Evolutionary conservation across 2,329 filamentous ascomycete genomes (phyloP).

Genomic region (Arthrobotrys conoides): DNA sequence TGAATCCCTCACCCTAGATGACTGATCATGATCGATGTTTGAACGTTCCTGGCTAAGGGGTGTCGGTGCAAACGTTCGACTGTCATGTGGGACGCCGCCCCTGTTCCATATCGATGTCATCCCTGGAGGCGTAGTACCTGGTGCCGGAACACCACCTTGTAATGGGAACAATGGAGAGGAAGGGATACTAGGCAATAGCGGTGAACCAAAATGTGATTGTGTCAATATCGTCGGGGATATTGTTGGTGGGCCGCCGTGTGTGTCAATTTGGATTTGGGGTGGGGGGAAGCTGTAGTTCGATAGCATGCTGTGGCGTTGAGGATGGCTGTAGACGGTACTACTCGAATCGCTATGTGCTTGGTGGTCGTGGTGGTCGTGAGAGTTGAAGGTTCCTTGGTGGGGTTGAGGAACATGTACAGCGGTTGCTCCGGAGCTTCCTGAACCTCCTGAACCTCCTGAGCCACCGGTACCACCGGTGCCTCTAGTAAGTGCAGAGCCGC

Average conservation of each 20-base stretch:
- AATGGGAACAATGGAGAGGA: constrained; percentile 50
- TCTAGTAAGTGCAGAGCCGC: background rate
- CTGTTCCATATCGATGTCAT: constrained; percentile 28
- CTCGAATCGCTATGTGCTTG: constrained; percentile 9
- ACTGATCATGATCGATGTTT: constrained; percentile 8
- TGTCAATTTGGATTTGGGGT: constrained; percentile 48
- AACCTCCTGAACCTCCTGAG: background rate
- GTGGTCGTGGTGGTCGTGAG: constrained; percentile 1
- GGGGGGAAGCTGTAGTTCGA: constrained; percentile 41
- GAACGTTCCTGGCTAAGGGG: constrained; percentile 9
- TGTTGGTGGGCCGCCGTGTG: constrained; percentile 38
- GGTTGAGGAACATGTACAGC: background rate
- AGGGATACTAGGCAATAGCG: constrained; percentile 48
- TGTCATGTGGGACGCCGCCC: constrained; percentile 19
- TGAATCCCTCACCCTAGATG: constrained; percentile 23
- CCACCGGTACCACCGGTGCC: constrained; percentile 5
- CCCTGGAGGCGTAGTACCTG: background rate
- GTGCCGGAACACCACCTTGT: constrained; percentile 13
- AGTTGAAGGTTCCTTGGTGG: constrained; percentile 1
- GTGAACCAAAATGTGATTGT: constrained; percentile 52
- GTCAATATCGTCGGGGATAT: constrained; percentile 48
- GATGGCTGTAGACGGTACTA: constrained; percentile 13
- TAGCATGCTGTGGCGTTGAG: constrained; percentile 11
- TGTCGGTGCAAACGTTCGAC: constrained; percentile 17
- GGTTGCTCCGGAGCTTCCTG: background rate